Evolutionary conservation across 2,329 filamentous ascomycete species (phyloP).

Genomic region (Ambrosiella beaveri): DNA sequence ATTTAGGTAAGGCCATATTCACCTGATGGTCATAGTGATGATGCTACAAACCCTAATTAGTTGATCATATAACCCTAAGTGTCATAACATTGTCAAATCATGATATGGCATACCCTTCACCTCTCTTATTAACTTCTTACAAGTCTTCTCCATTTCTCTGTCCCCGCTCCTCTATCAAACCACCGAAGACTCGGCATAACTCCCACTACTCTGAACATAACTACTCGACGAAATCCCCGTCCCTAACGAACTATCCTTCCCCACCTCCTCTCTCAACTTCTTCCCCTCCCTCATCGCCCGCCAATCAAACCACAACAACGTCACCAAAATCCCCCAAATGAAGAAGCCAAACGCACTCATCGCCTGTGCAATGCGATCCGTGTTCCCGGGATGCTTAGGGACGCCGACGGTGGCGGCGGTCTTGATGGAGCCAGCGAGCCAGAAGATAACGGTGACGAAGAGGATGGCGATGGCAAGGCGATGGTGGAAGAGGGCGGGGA

Average conservation of each 20-base stretch:
- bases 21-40: too few species aligned
- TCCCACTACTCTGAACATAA: neutral
- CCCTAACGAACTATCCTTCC: constrained; percentile 4
- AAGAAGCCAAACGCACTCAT: constrained; percentile 50
- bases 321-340: constrained; percentile 27
- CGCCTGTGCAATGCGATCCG: constrained; percentile 38
- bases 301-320: constrained; percentile 9
- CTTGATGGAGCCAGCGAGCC: constrained; percentile 75
- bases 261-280: neutral
- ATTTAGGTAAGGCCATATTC: too few species aligned
- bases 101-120: neutral
- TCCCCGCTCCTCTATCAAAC: neutral
- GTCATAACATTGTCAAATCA: too few species aligned
- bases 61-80: too few species aligned
- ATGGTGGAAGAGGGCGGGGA: constrained; percentile 42
- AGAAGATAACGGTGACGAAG: constrained; percentile 63
- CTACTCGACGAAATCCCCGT: constrained; percentile 5
- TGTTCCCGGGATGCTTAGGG: constrained; percentile 32
- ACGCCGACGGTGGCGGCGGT: constrained; percentile 48
- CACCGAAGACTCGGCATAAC: constrained; percentile 2
- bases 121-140: neutral
- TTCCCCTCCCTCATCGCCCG: constrained; percentile 1
- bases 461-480: constrained; percentile 51
- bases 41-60: too few species aligned
- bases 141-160: neutral